These are phyloP conservation scores for Ajuga chamaepitys DNA, from an alignment of 257 asterid species.

Conservation along the genomic window DNA sequence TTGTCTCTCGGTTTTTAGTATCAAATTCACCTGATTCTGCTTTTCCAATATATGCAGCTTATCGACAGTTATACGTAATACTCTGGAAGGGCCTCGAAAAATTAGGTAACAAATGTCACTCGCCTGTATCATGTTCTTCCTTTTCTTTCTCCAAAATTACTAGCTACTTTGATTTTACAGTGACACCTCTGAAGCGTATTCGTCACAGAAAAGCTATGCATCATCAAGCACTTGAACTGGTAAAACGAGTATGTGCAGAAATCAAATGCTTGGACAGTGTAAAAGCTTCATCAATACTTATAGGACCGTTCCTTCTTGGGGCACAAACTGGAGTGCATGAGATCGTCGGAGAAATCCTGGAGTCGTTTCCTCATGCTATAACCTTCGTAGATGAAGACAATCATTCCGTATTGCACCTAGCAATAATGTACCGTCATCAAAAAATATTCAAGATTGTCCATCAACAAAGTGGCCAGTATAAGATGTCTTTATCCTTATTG, in stretches of 20 bases:
- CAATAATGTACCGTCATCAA: conserved; percentile 20
- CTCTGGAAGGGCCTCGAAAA: conserved; percentile 19
- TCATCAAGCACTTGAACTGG: conserved; percentile 12
- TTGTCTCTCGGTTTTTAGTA: no score
- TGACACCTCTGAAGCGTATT: conserved; percentile 11
- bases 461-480: conserved; percentile 8
- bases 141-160: no score
- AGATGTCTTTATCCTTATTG: neutral
- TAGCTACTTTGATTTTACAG: no score
- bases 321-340: conserved; percentile 19
- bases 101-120: conserved; percentile 6
- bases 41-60: conserved; percentile 21
- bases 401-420: conserved; percentile 17
- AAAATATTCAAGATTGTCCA: conserved; percentile 17
- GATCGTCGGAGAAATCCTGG: conserved; percentile 20
- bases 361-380: conserved; percentile 21
- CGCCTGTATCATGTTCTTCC: no score
- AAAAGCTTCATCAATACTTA: conserved; percentile 9
- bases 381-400: conserved; percentile 19
- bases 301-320: conserved; percentile 15
- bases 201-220: conserved; percentile 20
- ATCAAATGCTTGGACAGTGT: conserved; percentile 12
- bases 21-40: no score
- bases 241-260: conserved; percentile 13
- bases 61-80: neutral